Evolutionary conservation across 768 basidiomycete species (phyloP).

Genomic region (Pulveroboletus sp.): DNA sequence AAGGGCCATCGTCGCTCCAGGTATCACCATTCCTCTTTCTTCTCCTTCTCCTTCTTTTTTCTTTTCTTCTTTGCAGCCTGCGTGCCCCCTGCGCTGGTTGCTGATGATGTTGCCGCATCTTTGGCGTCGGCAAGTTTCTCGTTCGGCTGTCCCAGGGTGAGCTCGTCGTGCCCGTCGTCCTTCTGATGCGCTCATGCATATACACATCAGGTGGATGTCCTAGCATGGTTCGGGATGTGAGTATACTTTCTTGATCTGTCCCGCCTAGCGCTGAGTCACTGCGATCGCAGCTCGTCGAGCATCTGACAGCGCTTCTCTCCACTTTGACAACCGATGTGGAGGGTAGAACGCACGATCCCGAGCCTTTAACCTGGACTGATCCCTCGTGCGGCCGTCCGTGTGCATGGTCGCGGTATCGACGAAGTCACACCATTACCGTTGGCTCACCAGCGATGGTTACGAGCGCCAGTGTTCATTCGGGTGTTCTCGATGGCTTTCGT

Average conservation of each 20-base stretch:
- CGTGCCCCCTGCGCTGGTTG: background rate
- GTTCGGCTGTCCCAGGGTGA: background rate
- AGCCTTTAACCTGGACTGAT: background rate
- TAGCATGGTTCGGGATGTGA: background rate
- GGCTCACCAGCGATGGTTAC: background rate
- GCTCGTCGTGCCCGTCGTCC: background rate
- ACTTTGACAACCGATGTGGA: background rate
- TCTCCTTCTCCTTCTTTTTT: background rate
- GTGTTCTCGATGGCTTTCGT: background rate
- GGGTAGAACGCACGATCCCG: background rate
- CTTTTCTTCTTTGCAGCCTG: background rate
- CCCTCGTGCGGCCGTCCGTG: background rate
- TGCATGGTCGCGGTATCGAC: background rate
- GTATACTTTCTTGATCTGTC: background rate
- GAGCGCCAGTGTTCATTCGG: background rate
- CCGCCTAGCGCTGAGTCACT: background rate
- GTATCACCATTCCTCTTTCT: slow-evolving; percentile 2
- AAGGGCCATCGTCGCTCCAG: background rate
- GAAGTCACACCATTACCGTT: background rate
- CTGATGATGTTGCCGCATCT: background rate
- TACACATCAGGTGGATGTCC: background rate
- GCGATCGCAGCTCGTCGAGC: background rate
- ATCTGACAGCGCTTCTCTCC: background rate
- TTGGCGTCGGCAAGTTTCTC: background rate
- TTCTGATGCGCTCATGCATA: background rate